phyloP scores from a whole-genome alignment of 2,329 filamentous ascomycete species.

The Leptographium flavum region DNA sequence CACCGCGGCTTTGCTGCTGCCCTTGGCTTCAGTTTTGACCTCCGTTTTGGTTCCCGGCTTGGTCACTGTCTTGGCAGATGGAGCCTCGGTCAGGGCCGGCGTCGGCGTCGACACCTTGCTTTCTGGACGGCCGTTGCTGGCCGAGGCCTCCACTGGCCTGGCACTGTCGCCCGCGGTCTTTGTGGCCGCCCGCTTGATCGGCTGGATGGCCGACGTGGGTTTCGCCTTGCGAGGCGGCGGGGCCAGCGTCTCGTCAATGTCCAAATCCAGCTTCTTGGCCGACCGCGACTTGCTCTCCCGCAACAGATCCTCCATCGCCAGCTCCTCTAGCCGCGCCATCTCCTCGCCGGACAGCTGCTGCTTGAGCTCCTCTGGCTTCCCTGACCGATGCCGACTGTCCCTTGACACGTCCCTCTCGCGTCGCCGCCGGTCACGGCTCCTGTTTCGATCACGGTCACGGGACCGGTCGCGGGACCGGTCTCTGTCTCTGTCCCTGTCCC shows the following conservation, averaged over 20 bases:
- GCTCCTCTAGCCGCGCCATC: slow-evolving; percentile 40
- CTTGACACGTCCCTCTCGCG: slow-evolving; percentile 14
- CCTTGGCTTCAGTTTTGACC: slow-evolving; percentile 15
- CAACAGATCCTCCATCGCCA: slow-evolving; percentile 42
- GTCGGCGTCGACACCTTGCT: slow-evolving; percentile 5
- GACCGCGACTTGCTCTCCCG: slow-evolving; percentile 40
- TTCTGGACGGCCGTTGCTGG: slow-evolving; percentile 4
- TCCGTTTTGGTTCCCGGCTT: slow-evolving; percentile 10
- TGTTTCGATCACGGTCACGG: not conserved
- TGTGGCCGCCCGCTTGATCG: slow-evolving; percentile 32
- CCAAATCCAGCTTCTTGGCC: slow-evolving; percentile 36
- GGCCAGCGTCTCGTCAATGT: slow-evolving; percentile 39
- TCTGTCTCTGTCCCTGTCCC: slow-evolving; percentile 18
- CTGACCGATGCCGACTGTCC: slow-evolving; percentile 8
- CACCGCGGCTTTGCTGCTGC: not conserved
- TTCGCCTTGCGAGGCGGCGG: slow-evolving; percentile 37
- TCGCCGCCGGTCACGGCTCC: not conserved
- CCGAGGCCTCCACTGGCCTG: slow-evolving; percentile 15
- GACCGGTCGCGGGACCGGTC: slow-evolving; percentile 17
- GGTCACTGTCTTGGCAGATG: not conserved
- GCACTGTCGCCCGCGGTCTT: slow-evolving; percentile 27
- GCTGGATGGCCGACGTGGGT: slow-evolving; percentile 45
- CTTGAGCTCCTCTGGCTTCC: slow-evolving; percentile 31
- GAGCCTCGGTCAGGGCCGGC: not conserved
- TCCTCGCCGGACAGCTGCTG: slow-evolving; percentile 44